These are phyloP conservation scores for Fusarium subtropicale DNA, from an alignment of 2,329 filamentous ascomycete genomes.

Conservation along the genomic window DNA sequence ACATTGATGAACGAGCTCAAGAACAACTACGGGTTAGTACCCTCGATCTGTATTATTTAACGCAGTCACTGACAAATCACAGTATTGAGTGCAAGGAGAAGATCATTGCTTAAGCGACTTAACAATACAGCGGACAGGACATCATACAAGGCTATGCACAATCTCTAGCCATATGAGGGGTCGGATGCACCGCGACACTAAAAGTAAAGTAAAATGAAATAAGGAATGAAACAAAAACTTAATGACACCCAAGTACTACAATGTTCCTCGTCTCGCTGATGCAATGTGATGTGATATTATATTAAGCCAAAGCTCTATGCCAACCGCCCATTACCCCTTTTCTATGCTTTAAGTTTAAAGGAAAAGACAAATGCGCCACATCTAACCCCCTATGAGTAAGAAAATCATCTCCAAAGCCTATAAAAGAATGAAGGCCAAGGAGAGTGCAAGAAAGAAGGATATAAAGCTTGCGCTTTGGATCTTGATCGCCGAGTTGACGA, in stretches of 20 bases:
- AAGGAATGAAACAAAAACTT: constrained; percentile 3
- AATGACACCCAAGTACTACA: neutral
- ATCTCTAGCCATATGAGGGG: neutral
- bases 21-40: constrained; percentile 72
- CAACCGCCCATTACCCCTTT: constrained; percentile 22
- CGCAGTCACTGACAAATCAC: neutral
- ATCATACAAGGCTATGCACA: neutral
- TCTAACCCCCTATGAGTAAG: neutral
- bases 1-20: constrained; percentile 82
- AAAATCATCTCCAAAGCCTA: constrained; percentile 6
- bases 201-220: constrained; percentile 24
- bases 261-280: constrained; percentile 6
- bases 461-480: neutral
- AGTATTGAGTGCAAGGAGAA: constrained; percentile 35
- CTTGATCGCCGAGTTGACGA: constrained; percentile 27
- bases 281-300: constrained; percentile 24
- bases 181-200: neutral
- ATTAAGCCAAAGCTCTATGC: constrained; percentile 15
- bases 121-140: neutral
- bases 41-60: neutral
- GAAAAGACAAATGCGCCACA: constrained; percentile 8
- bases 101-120: constrained; percentile 26
- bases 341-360: constrained; percentile 14
- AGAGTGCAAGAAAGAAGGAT: neutral
- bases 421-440: constrained; percentile 16